Evolutionary conservation across 345 rosid species (phyloP), one percentile per base, ranked within the genome.

Genomic region (Moricandia arvensis): DNA sequence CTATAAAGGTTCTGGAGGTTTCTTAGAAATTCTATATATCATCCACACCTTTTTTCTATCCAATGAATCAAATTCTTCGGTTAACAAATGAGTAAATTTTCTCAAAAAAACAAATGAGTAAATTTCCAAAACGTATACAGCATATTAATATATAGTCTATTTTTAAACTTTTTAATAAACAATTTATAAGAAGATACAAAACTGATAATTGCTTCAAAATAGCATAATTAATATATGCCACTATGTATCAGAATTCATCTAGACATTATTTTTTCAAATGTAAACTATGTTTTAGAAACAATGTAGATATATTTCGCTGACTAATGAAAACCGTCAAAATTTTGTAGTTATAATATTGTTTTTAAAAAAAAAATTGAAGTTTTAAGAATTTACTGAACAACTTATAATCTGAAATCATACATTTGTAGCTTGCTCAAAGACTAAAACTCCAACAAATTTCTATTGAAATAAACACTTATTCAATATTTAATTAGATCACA

Each of bases 1-100:
- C 34, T 47, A 34, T 41, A 21, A 6, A 55, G 17, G 13, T 7
- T 77, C 76, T 59, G 5, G 76, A 77, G 72, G 68, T 71, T 77
- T 71, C 80, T 64, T 30, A 77, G 15, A 63, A 63, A 6, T 69
- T 76, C 70, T 54, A 31, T 75, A 4, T 24, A 63, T 30, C 4
- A 6, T 4, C 24, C 24, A 37, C 69, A 61, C 74, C 74, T 75
- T 53, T 60, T 4, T 16, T 62, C 10, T 38, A 69, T 53, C 75
- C 80, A 76, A 54, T 53, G 70, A 68, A 62, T 37, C n/a, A 51
- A 26, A 34, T n/a, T 45, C 60, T 65, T 17, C 26, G 30, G 31
- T 26, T 17, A 57, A 16, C 31, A 54, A 54, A 54, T 18, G 27
- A n/a, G n/a, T n/a, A n/a, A n/a, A n/a, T n/a, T n/a, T n/a, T n/a